A percentile compares a stretch with the other conserved stretches of the same genome.
These are phyloP conservation scores for Plenodomus tracheiphilus DNA, from an alignment of 2,329 filamentous ascomycete genomes.

Conservation along the genomic window DNA sequence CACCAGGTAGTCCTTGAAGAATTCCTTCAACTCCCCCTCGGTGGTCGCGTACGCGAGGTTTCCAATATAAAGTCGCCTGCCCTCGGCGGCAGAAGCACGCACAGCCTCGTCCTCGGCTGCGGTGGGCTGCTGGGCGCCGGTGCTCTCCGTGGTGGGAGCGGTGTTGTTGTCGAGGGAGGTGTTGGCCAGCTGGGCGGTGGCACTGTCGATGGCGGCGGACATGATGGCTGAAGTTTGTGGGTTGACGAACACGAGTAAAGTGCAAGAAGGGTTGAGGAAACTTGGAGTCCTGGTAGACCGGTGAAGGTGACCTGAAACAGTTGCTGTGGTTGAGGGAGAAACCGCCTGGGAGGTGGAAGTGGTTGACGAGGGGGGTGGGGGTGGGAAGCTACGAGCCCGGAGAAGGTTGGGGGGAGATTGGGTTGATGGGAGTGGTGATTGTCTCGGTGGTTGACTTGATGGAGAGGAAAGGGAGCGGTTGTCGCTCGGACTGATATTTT, in stretches of 20 bases:
- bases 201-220: slow-evolving; percentile 81
- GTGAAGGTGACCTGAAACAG: slow-evolving; percentile 47
- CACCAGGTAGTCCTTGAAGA: slow-evolving; percentile 99
- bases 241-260: slow-evolving; percentile 59
- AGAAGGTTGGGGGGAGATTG: slow-evolving; percentile 35
- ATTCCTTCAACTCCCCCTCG: slow-evolving; percentile 99
- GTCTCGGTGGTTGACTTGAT: slow-evolving; percentile 41
- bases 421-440: slow-evolving; percentile 34
- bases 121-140: slow-evolving; percentile 65
- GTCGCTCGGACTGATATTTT: slow-evolving; percentile 14
- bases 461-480: slow-evolving; percentile 32
- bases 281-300: slow-evolving; percentile 48
- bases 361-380: slow-evolving; percentile 56
- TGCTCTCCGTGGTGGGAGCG: slow-evolving; percentile 51
- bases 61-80: slow-evolving; percentile 99
- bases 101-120: slow-evolving; percentile 84
- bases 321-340: slow-evolving; percentile 27
- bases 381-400: slow-evolving; percentile 56
- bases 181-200: slow-evolving; percentile 71
- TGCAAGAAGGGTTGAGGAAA: slow-evolving; percentile 44
- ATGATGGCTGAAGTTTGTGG: slow-evolving; percentile 66
- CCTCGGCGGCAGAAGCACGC: slow-evolving; percentile 95
- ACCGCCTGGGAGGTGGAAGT: slow-evolving; percentile 53
- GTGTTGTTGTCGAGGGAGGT: slow-evolving; percentile 61
- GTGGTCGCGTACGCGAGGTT: slow-evolving; percentile 99